These are phyloP conservation scores for Cornus controversa DNA, from an alignment of 148 eudicot species.

Conservation along the genomic window DNA sequence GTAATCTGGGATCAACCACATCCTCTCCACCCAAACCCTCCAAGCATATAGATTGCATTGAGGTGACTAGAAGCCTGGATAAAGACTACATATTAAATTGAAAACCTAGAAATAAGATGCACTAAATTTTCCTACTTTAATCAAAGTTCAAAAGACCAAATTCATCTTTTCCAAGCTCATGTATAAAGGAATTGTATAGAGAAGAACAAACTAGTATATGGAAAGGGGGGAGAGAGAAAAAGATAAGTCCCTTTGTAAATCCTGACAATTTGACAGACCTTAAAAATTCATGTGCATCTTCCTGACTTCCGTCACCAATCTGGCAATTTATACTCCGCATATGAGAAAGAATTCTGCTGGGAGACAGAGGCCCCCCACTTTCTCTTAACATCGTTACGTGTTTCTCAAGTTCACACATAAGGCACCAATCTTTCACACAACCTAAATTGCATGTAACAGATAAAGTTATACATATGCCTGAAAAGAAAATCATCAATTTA, in stretches of 20 bases:
- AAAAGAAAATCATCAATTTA: not conserved
- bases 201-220: no score
- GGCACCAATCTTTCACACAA: conserved; percentile 75
- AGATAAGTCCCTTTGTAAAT: not conserved
- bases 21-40: conserved; percentile 88
- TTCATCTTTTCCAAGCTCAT: not conserved
- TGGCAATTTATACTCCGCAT: conserved; percentile 74
- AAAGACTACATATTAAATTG: conserved; percentile 6
- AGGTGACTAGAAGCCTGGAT: conserved; percentile 81
- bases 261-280: conserved; percentile 42
- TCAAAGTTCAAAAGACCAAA: conserved; percentile 8
- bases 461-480: conserved; percentile 13
- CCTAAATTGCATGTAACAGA: conserved; percentile 39
- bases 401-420: conserved; percentile 94
- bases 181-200: not conserved
- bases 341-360: conserved; percentile 67
- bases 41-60: conserved; percentile 93
- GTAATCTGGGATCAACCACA: conserved; percentile 67
- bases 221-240: not conserved
- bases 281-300: conserved; percentile 98
- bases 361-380: conserved; percentile 74
- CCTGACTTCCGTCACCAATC: conserved; percentile 93
- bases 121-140: conserved; percentile 2
- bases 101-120: conserved; percentile 1
- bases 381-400: conserved; percentile 72